Conservation (phyloP, 164 flowering plant species). For the Saururus chinensis region DNA sequence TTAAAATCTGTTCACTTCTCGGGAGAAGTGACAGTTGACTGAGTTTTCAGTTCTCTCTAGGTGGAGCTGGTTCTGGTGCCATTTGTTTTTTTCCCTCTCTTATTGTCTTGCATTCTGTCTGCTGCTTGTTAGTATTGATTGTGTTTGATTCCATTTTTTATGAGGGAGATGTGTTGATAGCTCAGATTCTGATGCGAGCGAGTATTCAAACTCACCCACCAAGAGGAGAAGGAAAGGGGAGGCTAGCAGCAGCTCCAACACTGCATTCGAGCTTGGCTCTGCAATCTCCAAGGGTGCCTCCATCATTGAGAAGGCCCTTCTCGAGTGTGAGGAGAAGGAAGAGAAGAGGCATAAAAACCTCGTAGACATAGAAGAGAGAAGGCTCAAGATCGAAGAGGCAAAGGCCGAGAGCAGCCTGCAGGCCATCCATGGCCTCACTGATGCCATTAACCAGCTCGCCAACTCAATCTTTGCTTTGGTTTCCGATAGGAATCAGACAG, state of each 20-base stretch:
- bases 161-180: constrained; percentile 26
- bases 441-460: constrained; percentile 60
- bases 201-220: constrained; percentile 50
- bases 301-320: constrained; percentile 51
- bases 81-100: neutral
- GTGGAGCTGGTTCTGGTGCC: neutral
- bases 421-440: constrained; percentile 49
- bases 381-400: constrained; percentile 50
- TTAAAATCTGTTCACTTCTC: neutral
- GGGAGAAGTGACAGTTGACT: constrained; percentile 7
- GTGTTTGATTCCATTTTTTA: constrained; percentile 12
- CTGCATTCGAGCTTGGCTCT: constrained; percentile 27
- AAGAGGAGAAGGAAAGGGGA: constrained; percentile 39
- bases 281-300: constrained; percentile 64
- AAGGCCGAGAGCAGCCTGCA: constrained; percentile 34
- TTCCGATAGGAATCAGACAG: constrained; percentile 12
- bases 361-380: constrained; percentile 43
- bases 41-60: neutral
- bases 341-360: constrained; percentile 61
- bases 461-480: constrained; percentile 36
- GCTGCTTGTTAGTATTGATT: constrained; percentile 11
- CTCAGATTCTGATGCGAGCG: constrained; percentile 63
- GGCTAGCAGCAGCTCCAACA: constrained; percentile 8
- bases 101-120: neutral
- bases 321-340: constrained; percentile 51